Conservation (phyloP, 192 early-diverging fungal genomes). For the Gamsiella multidivaricata region DNA sequence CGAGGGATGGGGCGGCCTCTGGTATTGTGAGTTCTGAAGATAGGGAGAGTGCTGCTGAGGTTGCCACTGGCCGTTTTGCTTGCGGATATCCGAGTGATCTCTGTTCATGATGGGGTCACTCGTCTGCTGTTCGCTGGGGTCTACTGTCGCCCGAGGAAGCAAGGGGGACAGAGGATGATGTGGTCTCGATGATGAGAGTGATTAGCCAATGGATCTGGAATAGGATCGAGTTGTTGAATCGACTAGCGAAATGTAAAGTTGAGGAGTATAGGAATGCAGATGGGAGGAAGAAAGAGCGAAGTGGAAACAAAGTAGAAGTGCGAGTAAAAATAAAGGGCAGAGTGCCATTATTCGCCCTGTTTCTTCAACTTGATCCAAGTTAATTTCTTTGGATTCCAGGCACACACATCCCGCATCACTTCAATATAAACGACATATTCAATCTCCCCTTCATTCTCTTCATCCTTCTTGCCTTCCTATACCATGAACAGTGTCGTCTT, state of each 20-base stretch:
- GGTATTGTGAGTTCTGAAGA: slow-evolving; percentile 11
- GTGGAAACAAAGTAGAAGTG: not conserved
- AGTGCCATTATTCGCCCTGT: too few relatives aligned
- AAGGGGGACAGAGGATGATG: not conserved
- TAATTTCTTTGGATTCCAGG: too few relatives aligned
- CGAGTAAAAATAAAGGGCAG: not conserved
- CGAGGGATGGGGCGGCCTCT: slow-evolving; percentile 36
- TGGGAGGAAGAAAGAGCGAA: not conserved
- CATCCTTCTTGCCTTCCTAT: too few relatives aligned
- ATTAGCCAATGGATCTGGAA: not conserved
- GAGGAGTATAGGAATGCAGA: not conserved
- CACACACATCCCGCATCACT: too few relatives aligned
- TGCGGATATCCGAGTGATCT: slow-evolving; percentile 3
- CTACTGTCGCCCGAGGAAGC: not conserved
- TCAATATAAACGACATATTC: too few relatives aligned
- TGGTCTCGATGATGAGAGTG: not conserved
- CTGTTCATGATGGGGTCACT: slow-evolving; percentile 10
- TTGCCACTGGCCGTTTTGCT: slow-evolving; percentile 40
- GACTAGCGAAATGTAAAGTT: not conserved
- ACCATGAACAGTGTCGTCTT: too few relatives aligned
- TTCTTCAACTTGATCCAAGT: too few relatives aligned
- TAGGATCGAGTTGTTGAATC: not conserved
- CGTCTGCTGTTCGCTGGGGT: too few relatives aligned
- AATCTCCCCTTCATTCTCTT: too few relatives aligned
- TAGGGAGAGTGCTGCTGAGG: slow-evolving; percentile 23